Evolutionary conservation across 1,284 basidiomycete species (phyloP), one percentile per base, ranked within the genome.

Genomic region (Rhizoctonia solani): DNA sequence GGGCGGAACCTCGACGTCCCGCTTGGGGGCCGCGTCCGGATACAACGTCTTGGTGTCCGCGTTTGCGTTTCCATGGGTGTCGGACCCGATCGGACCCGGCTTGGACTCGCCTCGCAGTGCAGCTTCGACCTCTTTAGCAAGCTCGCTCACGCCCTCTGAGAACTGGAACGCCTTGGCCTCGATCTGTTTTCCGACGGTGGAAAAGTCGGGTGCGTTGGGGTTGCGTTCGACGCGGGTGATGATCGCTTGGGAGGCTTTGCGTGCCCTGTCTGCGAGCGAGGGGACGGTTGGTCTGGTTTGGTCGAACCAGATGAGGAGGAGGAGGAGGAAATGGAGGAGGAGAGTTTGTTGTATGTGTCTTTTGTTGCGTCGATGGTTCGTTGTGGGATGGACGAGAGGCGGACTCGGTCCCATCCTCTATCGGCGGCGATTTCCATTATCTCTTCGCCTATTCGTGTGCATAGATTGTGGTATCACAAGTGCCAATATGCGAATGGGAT

Each of bases 371-470:
- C 81, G 54, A 87, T 73, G 19, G 86, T 82, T 69, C 87, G 83
- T 70, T 83, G 78, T 23, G 84, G 73, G 23, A 89, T 86, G 54
- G 90, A 78, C 2, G 82, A 85, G 23, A 71, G 58, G 14, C 75
- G 77, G 65, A 77, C 72, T 14, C 72, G 70, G 72, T 93, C 89
- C 89, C 90, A 92, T 25, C 87, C 82, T 72, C 88, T 80, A 50
- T 86, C 82, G 75, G 95, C 92, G 5, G 89, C 89, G 74, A 87
- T 91, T 69, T 94, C 87, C 41, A 95, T 82, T 75, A 96, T 82
- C 23, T 81, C 74, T 72, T 90, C 84, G 47, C 88, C 95, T 30
- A 88, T n/a, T n/a, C n/a, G 79, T 1, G 23, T 42, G 19, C n/a
- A 39, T 19, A 29, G 14, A 30, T 25, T n/a, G 50, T 34, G 50